phyloP scores from a whole-genome alignment of 257 asterid species.

The Plantago ovata region DNA sequence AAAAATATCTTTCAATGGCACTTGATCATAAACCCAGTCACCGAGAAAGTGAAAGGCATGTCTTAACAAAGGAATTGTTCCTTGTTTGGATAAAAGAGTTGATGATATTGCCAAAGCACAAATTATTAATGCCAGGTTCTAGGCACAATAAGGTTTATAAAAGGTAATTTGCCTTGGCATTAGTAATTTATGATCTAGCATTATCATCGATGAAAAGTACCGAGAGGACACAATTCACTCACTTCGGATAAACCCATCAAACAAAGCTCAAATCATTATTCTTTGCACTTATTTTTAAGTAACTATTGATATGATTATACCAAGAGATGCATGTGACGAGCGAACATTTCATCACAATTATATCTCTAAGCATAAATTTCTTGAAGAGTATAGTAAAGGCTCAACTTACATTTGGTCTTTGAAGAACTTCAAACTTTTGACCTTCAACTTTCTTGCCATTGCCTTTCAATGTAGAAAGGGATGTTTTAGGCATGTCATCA shows the following conservation, averaged over 20 bases:
- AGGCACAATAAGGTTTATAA: too few relatives aligned
- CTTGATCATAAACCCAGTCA: too few relatives aligned
- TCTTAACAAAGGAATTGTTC: too few relatives aligned
- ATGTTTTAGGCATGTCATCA: constrained; percentile 21
- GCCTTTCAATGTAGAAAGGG: constrained; percentile 13
- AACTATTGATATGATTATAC: too few relatives aligned
- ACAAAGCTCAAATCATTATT: background rate
- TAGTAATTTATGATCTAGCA: too few relatives aligned
- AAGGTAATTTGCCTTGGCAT: too few relatives aligned
- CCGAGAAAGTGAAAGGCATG: too few relatives aligned
- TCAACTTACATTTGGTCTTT: constrained; percentile 77
- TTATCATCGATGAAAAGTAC: background rate
- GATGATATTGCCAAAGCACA: too few relatives aligned
- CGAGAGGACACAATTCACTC: background rate
- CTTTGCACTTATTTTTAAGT: background rate
- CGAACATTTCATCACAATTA: constrained; percentile 11
- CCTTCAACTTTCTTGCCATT: constrained; percentile 31
- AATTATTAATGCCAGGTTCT: too few relatives aligned
- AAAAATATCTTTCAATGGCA: too few relatives aligned
- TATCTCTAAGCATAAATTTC: background rate
- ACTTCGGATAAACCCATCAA: background rate
- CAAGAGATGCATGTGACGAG: background rate
- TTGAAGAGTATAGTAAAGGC: constrained; percentile 23
- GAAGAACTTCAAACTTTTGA: constrained; percentile 50
- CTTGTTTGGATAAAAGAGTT: too few relatives aligned